Evolutionary conservation across 495 filamentous ascomycete species (phyloP).

Genomic region (Penicillium cataractarum): DNA sequence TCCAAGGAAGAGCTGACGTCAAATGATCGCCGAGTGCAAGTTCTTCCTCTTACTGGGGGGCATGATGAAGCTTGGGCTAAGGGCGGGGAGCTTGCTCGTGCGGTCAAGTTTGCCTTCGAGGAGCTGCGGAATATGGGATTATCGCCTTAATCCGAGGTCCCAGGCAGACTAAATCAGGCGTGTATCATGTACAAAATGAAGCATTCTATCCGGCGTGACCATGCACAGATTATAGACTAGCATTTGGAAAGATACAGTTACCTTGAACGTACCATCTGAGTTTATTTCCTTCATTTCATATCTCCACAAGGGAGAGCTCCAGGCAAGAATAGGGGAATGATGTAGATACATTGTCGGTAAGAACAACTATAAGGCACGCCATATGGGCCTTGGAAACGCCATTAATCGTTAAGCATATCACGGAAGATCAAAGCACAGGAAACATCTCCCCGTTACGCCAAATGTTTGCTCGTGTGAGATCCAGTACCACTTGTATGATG

Average conservation of each 20-base stretch:
- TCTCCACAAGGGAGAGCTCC: not conserved
- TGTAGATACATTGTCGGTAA: constrained; percentile 35
- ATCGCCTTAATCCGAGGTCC: constrained; percentile 12
- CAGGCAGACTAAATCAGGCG: not conserved
- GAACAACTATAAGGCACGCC: constrained; percentile 19
- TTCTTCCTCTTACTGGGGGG: constrained; percentile 53
- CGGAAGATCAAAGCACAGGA: constrained; percentile 26
- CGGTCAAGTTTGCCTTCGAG: constrained; percentile 37
- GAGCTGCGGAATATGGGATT: constrained; percentile 37
- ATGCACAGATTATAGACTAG: not conserved
- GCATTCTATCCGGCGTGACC: not conserved
- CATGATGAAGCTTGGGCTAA: constrained; percentile 66
- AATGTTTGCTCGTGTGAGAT: constrained; percentile 28
- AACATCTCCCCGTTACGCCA: constrained; percentile 37
- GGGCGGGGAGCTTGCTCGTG: constrained; percentile 53
- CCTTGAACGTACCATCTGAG: not conserved
- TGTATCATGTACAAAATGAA: not conserved
- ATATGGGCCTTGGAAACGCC: constrained; percentile 28
- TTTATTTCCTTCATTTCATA: constrained; percentile 23
- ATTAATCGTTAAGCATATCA: constrained; percentile 34
- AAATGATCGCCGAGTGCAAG: constrained; percentile 46
- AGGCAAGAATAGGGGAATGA: constrained; percentile 4
- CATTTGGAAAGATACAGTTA: not conserved
- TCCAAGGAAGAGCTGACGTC: constrained; percentile 42
- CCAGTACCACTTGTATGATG: constrained; percentile 3